A percentile compares a stretch with the other conserved stretches of the same genome.
Evolutionary conservation across 2,329 filamentous ascomycete genomes (phyloP).

Genomic region (Cryphonectria japonica): DNA sequence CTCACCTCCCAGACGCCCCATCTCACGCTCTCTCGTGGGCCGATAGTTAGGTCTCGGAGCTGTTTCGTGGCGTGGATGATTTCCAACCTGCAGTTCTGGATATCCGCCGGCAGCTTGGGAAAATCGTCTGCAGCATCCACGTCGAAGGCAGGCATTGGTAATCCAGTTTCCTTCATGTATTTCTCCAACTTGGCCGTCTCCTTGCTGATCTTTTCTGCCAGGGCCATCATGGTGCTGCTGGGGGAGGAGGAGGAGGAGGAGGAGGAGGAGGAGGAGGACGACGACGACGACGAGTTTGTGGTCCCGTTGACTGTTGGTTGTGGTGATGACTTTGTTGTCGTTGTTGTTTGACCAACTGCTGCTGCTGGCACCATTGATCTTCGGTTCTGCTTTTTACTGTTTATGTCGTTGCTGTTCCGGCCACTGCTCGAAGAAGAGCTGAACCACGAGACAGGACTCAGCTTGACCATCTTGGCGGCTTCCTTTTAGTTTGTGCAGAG

Average conservation of each 20-base stretch:
- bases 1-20: conserved; percentile 58
- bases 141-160: conserved; percentile 50
- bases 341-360: conserved; percentile 21
- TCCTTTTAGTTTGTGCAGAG: neutral
- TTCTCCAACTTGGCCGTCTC: conserved; percentile 55
- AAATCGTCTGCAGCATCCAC: conserved; percentile 50
- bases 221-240: conserved; percentile 45
- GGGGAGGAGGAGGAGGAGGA: neutral
- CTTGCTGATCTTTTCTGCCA: conserved; percentile 52
- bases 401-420: conserved; percentile 32
- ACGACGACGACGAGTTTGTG: conserved; percentile 36
- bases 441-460: conserved; percentile 43
- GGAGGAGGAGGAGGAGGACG: conserved; percentile 34
- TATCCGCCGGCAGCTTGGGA: conserved; percentile 50
- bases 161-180: conserved; percentile 48
- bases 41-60: conserved; percentile 51
- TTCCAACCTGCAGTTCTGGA: conserved; percentile 50
- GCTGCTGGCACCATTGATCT: conserved; percentile 39
- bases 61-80: conserved; percentile 54
- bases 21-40: conserved; percentile 54
- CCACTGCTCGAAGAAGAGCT: conserved; percentile 29
- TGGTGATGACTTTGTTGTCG: neutral
- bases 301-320: conserved; percentile 25
- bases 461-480: conserved; percentile 38
- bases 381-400: conserved; percentile 41